These are phyloP conservation scores for Suillus alpinus DNA, from an alignment of 768 basidiomycete species.

Conservation along the genomic window DNA sequence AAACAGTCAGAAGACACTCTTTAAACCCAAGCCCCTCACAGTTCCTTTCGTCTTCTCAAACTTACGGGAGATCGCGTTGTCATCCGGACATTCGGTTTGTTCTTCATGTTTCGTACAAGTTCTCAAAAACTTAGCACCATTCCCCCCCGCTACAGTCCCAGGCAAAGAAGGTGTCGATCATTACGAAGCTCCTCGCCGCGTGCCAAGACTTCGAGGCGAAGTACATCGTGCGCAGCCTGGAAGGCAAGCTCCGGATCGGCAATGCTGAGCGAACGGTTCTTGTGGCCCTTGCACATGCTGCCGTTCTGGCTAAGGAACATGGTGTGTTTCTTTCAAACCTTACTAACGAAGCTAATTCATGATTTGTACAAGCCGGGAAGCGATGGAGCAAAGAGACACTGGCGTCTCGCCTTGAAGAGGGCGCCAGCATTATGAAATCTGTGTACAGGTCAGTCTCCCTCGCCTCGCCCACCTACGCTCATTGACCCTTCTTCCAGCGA, in stretches of 20 bases:
- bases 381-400: conserved; percentile 75
- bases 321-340: conserved; percentile 32
- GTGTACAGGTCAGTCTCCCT: conserved; percentile 76
- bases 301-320: conserved; percentile 71
- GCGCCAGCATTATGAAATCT: conserved; percentile 72
- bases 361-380: conserved; percentile 53
- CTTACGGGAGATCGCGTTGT: conserved; percentile 85
- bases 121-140: conserved; percentile 7
- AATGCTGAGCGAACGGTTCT: conserved; percentile 96
- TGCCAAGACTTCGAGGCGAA: conserved; percentile 93
- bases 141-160: conserved; percentile 61
- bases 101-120: neutral
- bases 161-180: conserved; percentile 91
- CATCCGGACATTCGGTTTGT: conserved; percentile 76
- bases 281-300: conserved; percentile 90
- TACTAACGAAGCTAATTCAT: neutral
- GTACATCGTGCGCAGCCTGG: conserved; percentile 91
- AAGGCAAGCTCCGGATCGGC: conserved; percentile 96
- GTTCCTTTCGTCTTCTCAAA: conserved; percentile 88
- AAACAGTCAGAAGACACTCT: conserved; percentile 88
- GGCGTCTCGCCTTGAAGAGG: conserved; percentile 69
- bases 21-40: conserved; percentile 90
- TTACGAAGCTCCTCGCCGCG: conserved; percentile 89
- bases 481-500: conserved; percentile 53
- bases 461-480: neutral